Base-by-base conservation (phyloP, 1,284 basidiomycete species). In the Ceratobasidium sp. region DNA sequence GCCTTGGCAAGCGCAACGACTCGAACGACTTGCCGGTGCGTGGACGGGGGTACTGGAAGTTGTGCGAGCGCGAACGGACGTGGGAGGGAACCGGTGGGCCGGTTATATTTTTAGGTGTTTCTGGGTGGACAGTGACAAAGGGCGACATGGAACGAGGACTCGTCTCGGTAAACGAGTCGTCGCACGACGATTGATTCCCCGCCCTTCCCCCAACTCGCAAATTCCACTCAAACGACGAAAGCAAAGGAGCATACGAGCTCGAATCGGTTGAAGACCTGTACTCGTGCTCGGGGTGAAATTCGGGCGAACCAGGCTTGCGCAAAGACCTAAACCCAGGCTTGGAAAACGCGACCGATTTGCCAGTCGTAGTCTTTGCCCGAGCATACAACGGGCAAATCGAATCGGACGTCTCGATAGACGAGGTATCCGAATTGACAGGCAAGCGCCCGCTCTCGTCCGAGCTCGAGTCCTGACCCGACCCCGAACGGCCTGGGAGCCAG, bases 191-290 rank as follows among this genome's bases (percentile, higher is more conserved):
- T 6, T 20, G 35, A 50, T 60, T 75, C 3, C 60, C 60, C 3
- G 73, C 35, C n/a, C 20, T 38, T 20, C 73, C 73, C 12, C 73
- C 73, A 35, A 75, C 38, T 6, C 60, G 60, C 18, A 75, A 2
- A 20, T 75, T 75, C 33, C 50, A 27, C 23, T 75, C 73, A 38
- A 75, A 75, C 3, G 73, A 75, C 14, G 73, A 75, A 54, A 75
- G 54, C 30, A 60, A 75, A 38, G 73, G 20, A 48, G 73, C 73
- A 30, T 75, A 75, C 14, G 73, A 75, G 23, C 73, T 75, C 59
- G 73, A 75, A 46, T 75, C 73, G 38, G 73, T 75, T 2, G 73
- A 75, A n/a, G 73, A 75, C 50, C 41, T 48, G 35, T 75, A 75
- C 48, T 60, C 73, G 41, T 75, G 73, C 38, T 59, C 60, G 48